These are phyloP conservation scores for Exutisphaerella laricina DNA, from an alignment of 2,329 filamentous ascomycete genomes.

Conservation along the genomic window DNA sequence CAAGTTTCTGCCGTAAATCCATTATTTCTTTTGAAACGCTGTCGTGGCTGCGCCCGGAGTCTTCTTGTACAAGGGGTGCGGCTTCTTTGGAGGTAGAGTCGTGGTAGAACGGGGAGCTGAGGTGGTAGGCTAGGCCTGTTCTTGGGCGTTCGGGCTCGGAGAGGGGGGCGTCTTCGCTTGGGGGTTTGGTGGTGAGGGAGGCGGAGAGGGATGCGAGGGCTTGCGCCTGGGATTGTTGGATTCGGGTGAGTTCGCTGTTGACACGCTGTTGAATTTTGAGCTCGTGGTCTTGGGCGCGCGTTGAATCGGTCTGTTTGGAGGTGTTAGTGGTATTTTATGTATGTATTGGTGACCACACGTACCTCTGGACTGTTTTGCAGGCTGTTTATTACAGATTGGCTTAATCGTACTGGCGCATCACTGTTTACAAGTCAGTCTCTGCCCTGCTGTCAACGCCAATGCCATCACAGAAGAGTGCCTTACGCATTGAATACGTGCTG, in stretches of 20 bases:
- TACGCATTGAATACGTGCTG: slow-evolving; percentile 61
- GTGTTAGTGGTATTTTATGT: slow-evolving; percentile 10
- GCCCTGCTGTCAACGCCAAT: slow-evolving; percentile 5
- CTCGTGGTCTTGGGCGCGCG: slow-evolving; percentile 76
- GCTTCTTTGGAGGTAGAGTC: slow-evolving; percentile 34
- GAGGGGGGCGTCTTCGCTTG: slow-evolving; percentile 33
- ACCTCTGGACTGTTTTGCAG: slow-evolving; percentile 85
- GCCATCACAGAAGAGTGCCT: slow-evolving; percentile 24
- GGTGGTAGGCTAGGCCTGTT: slow-evolving; percentile 30
- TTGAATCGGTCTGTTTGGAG: slow-evolving; percentile 68
- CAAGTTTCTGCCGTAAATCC: slow-evolving; percentile 47
- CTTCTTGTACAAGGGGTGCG: slow-evolving; percentile 35
- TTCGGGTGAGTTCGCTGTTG: slow-evolving; percentile 72
- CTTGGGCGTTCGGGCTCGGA: slow-evolving; percentile 13
- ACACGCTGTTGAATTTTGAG: slow-evolving; percentile 85
- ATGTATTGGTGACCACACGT: slow-evolving; percentile 29
- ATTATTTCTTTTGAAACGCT: slow-evolving; percentile 55
- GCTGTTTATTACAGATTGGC: slow-evolving; percentile 73
- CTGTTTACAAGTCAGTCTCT: slow-evolving; percentile 35
- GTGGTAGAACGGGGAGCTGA: slow-evolving; percentile 34
- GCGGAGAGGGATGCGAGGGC: slow-evolving; percentile 63
- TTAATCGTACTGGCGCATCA: slow-evolving; percentile 63
- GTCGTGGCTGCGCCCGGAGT: slow-evolving; percentile 44
- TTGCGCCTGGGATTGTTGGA: slow-evolving; percentile 64
- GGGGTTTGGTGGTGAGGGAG: slow-evolving; percentile 40